Base-by-base conservation (phyloP, 352 stramenopile genomes). In the Pythium sukuiense region DNA sequence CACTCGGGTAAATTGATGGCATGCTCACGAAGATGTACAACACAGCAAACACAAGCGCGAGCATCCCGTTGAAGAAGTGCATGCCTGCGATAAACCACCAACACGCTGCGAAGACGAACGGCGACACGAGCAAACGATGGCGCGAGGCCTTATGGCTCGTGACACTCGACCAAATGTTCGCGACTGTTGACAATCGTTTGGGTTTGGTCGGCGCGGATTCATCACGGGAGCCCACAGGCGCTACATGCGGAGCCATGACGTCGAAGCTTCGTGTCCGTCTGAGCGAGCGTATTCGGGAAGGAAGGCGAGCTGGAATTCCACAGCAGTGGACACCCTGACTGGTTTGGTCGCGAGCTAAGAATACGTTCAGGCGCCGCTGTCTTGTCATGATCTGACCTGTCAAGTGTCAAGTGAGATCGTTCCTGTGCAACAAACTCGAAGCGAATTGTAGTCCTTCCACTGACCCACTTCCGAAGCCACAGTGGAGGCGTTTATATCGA, bases 1-100 rank as follows among this genome's bases (percentile, higher is more conserved):
- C 29, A 0, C 13, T 59, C 16, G 43, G 46, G 33, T 59, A 69
- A 3, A 69, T 27, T n/a, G 50, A n/a, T n/a, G 62, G 62, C 6
- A 63, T 46, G 37, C 62, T 69, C 45, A 69, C 62, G 37, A 63
- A 69, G 20, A 63, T 18, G 62, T 69, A 69, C 13, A 69, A 33
- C 8, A 54, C 27, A 4, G 55, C 52, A 26, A 69, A 55, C 0
- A 41, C 24, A 26, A 69, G 48, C 16, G 55, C 55, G 14, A 69
- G 30, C n/a, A 20, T 43, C 6, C 62, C 62, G 37, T 63, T 63
- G 55, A 68, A 52, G 11, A 68, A 58, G 54, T 68, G 61, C 61
- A 62, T 62, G 0, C 14, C 30, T 6, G 26, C 30, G 32, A 68
- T 68, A 30, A 58, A 68, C 61, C 61, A 69, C 62, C 62, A 69